A percentile compares a stretch with the other conserved stretches of the same genome.
Conservation (phyloP, 73 alveolate species). For the Paramecium caudatum region DNA sequence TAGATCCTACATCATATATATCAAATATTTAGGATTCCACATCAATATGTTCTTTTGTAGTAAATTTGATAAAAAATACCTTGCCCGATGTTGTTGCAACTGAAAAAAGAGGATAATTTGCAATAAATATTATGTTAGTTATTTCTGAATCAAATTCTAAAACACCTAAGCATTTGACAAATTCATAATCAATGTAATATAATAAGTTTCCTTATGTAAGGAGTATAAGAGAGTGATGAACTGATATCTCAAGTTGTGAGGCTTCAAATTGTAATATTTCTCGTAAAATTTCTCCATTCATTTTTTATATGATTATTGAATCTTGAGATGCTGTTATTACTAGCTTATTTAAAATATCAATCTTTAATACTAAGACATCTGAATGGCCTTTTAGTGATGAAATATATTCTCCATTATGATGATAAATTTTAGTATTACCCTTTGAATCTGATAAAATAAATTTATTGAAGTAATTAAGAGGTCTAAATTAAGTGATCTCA, state of each 20-base stretch:
- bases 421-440: conserved; percentile 31
- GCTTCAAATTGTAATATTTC: conserved; percentile 61
- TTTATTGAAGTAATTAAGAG: conserved; percentile 62
- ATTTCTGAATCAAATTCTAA: conserved; percentile 67
- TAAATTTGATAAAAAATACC: conserved; percentile 12
- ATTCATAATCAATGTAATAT: conserved; percentile 70
- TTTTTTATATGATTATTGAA: conserved; percentile 1
- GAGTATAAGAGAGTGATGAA: conserved; percentile 63
- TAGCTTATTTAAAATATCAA: conserved; percentile 70
- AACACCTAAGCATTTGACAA: conserved; percentile 49
- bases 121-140: background rate
- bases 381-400: conserved; percentile 58
- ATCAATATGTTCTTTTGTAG: conserved; percentile 4
- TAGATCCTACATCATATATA: background rate
- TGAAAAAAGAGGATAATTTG: conserved; percentile 54
- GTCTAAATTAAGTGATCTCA: conserved; percentile 72
- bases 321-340: conserved; percentile 68
- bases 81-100: conserved; percentile 20
- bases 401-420: conserved; percentile 66
- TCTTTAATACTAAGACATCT: conserved; percentile 52
- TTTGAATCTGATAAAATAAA: conserved; percentile 60
- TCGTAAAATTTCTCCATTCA: conserved; percentile 53
- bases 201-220: conserved; percentile 11
- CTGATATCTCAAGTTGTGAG: conserved; percentile 65
- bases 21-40: background rate